These are phyloP conservation scores for Microbotryum intermedium DNA, from an alignment of 1,284 basidiomycete species.

Conservation along the genomic window DNA sequence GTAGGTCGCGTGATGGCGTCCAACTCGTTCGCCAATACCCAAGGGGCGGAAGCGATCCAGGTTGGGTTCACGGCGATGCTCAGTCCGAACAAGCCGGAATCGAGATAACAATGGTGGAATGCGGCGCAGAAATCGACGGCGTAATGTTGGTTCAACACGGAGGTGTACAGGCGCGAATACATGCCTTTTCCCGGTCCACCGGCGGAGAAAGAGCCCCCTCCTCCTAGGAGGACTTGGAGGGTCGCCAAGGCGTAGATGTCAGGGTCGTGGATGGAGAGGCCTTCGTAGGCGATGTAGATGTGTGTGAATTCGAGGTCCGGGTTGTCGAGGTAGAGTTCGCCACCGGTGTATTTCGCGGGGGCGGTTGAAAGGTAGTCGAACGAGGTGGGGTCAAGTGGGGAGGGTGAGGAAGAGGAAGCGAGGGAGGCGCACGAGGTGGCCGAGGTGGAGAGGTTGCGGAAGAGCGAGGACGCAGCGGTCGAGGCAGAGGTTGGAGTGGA, in stretches of 20 bases:
- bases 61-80: constrained; percentile 77
- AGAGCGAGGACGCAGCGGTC: constrained; percentile 59
- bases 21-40: constrained; percentile 73
- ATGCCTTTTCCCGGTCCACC: constrained; percentile 98
- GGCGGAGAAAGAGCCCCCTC: constrained; percentile 90
- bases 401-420: constrained; percentile 37
- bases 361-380: constrained; percentile 42
- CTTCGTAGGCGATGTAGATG: constrained; percentile 87
- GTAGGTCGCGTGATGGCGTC: constrained; percentile 43
- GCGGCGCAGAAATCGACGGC: constrained; percentile 94
- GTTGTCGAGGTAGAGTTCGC: constrained; percentile 55
- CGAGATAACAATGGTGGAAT: constrained; percentile 96
- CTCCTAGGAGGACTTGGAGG: constrained; percentile 89
- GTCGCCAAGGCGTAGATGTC: constrained; percentile 93
- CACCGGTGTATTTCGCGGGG: constrained; percentile 73
- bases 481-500: constrained; percentile 36
- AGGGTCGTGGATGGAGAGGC: constrained; percentile 80
- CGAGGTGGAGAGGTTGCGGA: constrained; percentile 60
- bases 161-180: constrained; percentile 96
- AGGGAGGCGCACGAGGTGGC: constrained; percentile 57
- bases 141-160: constrained; percentile 89
- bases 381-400: constrained; percentile 34
- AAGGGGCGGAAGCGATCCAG: constrained; percentile 44
- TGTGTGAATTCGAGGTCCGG: constrained; percentile 76
- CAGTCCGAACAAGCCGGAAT: constrained; percentile 88